Evolutionary conservation across 495 filamentous ascomycete species (phyloP).

Genomic region (Tuber microsphaerosporum): DNA sequence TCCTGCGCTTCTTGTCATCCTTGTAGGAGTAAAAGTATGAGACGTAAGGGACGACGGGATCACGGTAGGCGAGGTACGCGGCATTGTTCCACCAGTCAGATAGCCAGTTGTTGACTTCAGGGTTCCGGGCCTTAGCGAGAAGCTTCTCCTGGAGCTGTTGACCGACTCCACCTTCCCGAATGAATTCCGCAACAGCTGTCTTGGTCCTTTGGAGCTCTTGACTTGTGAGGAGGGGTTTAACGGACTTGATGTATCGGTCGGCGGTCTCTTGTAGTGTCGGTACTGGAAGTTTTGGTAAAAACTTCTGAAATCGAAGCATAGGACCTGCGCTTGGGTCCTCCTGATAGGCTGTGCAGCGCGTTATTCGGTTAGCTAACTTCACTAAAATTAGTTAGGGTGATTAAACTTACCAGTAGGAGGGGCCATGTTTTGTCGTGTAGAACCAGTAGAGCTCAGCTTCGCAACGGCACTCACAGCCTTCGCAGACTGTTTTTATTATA

Average conservation of each 20-base stretch:
- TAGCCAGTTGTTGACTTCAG: slow-evolving; percentile 86
- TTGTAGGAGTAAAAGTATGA: slow-evolving; percentile 99
- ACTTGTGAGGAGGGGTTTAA: slow-evolving; percentile 62
- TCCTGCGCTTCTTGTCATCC: slow-evolving; percentile 78
- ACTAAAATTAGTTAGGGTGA: neutral
- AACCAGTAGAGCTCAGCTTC: slow-evolving; percentile 3
- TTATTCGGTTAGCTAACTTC: slow-evolving; percentile 8
- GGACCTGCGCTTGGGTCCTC: slow-evolving; percentile 85
- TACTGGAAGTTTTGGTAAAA: slow-evolving; percentile 81
- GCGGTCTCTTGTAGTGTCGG: slow-evolving; percentile 91
- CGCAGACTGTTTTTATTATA: slow-evolving; percentile 20
- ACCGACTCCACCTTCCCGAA: slow-evolving; percentile 65
- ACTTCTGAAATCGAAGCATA: slow-evolving; percentile 95
- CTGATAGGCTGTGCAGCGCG: slow-evolving; percentile 60
- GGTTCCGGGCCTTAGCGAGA: slow-evolving; percentile 70
- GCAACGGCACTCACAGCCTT: slow-evolving; percentile 8
- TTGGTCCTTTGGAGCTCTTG: slow-evolving; percentile 58
- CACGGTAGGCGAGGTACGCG: slow-evolving; percentile 86
- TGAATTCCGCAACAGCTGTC: slow-evolving; percentile 59
- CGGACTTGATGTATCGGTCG: slow-evolving; percentile 82
- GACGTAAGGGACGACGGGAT: slow-evolving; percentile 95
- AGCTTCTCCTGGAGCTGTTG: slow-evolving; percentile 83
- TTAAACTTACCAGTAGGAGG: neutral
- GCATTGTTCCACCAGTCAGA: slow-evolving; percentile 95
- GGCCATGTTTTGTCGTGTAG: slow-evolving; percentile 15